phyloP scores from a whole-genome alignment of 1,139 yeast genomes.

The Debaryomyces subglobosus region DNA sequence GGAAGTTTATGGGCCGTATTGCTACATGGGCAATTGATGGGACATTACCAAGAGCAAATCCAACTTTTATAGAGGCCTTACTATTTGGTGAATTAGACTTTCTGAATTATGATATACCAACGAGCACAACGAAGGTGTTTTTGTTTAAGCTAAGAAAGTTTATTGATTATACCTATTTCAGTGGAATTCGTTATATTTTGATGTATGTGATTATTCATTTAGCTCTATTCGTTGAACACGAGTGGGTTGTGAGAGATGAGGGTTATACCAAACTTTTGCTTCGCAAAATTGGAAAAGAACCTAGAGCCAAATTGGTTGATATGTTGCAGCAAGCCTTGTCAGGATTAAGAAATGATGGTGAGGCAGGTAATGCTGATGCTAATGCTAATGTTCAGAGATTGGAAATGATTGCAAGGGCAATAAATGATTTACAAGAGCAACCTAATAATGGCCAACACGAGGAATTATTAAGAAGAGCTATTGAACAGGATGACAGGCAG shows the following conservation, averaged over 20 bases:
- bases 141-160: constrained; percentile 23
- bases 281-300: constrained; percentile 61
- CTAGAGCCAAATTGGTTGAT: constrained; percentile 44
- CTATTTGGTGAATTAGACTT: constrained; percentile 49
- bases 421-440: constrained; percentile 33
- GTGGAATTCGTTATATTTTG: constrained; percentile 43
- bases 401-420: constrained; percentile 34
- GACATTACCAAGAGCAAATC: constrained; percentile 42
- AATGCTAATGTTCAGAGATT: constrained; percentile 28
- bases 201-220: constrained; percentile 45
- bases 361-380: constrained; percentile 26
- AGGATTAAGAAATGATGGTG: constrained; percentile 31
- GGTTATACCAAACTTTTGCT: constrained; percentile 61
- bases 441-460: constrained; percentile 19
- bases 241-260: constrained; percentile 72
- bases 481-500: constrained; percentile 12
- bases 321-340: constrained; percentile 36
- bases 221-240: constrained; percentile 61
- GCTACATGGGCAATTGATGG: constrained; percentile 60
- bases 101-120: constrained; percentile 11
- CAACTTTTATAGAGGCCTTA: constrained; percentile 41
- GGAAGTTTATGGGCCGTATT: constrained; percentile 55
- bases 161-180: constrained; percentile 39
- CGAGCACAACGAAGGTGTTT: constrained; percentile 5
- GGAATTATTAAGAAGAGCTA: constrained; percentile 25